Conservation (phyloP, 2,329 filamentous ascomycete genomes). For the Aspergillus ochraceoroseus region DNA sequence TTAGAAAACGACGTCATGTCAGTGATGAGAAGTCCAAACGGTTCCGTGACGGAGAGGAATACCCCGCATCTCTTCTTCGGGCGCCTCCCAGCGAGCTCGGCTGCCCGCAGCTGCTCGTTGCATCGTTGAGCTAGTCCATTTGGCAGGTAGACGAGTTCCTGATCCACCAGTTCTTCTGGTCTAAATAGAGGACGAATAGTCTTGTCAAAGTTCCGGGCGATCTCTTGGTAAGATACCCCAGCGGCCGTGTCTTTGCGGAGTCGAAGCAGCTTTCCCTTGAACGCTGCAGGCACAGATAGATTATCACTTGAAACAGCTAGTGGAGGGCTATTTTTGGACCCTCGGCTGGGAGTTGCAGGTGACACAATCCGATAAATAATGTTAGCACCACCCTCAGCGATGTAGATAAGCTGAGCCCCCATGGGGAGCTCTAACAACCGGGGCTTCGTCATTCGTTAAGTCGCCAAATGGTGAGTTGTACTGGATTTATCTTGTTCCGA, state of each 20-base stretch:
- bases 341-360: conserved; percentile 19
- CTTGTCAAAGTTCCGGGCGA: conserved; percentile 37
- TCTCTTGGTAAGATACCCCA: conserved; percentile 50
- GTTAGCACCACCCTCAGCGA: conserved; percentile 71
- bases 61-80: conserved; percentile 48
- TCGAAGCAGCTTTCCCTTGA: conserved; percentile 53
- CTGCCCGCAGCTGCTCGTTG: conserved; percentile 51
- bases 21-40: conserved; percentile 64
- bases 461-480: conserved; percentile 14
- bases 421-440: conserved; percentile 34
- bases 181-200: conserved; percentile 54
- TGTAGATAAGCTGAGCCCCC: conserved; percentile 41
- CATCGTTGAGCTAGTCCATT: conserved; percentile 45
- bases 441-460: conserved; percentile 32
- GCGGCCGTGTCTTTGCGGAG: conserved; percentile 55
- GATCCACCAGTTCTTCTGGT: conserved; percentile 51
- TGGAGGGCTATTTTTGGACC: conserved; percentile 26
- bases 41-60: conserved; percentile 53
- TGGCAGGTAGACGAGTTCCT: conserved; percentile 51
- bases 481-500: conserved; percentile 10
- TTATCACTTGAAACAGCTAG: conserved; percentile 18
- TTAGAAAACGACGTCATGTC: conserved; percentile 59
- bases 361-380: conserved; percentile 61
- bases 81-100: conserved; percentile 45
- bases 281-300: conserved; percentile 18